Percentiles rank a stretch among this genome's conserved stretches.
Conservation (phyloP, 768 basidiomycete species). For the Lactifluus volemus region DNA sequence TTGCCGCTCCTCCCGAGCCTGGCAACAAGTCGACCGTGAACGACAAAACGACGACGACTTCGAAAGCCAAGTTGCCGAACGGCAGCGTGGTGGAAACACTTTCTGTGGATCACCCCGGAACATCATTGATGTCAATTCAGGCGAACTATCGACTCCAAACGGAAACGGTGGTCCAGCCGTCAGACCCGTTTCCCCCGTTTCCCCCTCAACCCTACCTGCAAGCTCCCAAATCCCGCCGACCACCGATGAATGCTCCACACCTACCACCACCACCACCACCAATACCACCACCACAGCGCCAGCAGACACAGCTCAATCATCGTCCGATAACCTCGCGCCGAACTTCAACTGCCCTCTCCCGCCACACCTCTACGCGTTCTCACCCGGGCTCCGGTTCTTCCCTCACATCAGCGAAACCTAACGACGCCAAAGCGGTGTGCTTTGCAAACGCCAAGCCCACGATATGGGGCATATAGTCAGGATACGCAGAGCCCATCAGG, state of each 20-base stretch:
- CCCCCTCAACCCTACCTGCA: constrained; percentile 6
- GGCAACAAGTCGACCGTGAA: background rate
- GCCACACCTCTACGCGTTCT: constrained; percentile 31
- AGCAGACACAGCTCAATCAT: constrained; percentile 8
- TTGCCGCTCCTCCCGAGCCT: background rate
- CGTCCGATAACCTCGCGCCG: constrained; percentile 33
- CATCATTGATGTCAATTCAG: background rate
- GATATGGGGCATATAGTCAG: constrained; percentile 5
- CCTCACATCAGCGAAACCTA: constrained; percentile 3
- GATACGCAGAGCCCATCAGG: constrained; percentile 14
- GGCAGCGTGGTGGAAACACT: background rate
- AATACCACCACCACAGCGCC: background rate
- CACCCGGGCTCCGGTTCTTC: constrained; percentile 33
- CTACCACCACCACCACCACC: background rate
- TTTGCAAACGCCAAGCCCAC: constrained; percentile 12
- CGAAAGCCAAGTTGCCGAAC: background rate
- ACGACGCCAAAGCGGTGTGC: constrained; percentile 8
- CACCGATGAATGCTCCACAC: background rate
- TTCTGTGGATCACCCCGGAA: background rate
- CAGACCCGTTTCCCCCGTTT: too few relatives aligned
- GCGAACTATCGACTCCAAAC: background rate
- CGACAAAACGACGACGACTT: background rate
- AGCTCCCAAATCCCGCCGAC: constrained; percentile 3
- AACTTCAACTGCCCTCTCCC: constrained; percentile 29
- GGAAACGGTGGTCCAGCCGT: background rate